phyloP scores from a whole-genome alignment of 129 eudicot species.

The Gnaphalium uliginosum region DNA sequence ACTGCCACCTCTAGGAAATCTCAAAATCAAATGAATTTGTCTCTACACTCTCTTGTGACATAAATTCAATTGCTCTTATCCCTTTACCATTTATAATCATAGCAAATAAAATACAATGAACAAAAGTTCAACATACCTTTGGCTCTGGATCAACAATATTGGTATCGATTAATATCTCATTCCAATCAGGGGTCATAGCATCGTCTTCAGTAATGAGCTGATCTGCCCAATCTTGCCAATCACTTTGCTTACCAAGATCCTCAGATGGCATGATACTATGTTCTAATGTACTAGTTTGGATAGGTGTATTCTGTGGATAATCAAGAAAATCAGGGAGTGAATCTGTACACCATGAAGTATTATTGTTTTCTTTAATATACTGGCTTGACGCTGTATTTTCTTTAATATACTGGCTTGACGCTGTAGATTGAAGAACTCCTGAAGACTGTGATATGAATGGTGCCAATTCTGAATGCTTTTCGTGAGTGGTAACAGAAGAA shows the following conservation, averaged over 20 bases:
- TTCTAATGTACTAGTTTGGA: slow-evolving; percentile 51
- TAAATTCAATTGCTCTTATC: neutral
- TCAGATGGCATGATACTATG: slow-evolving; percentile 43
- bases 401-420: slow-evolving; percentile 55
- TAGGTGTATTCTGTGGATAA: slow-evolving; percentile 43
- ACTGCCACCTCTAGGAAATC: neutral
- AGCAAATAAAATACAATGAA: neutral
- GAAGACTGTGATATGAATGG: slow-evolving; percentile 63
- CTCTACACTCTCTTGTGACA: neutral
- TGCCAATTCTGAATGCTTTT: slow-evolving; percentile 50
- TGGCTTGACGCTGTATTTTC: slow-evolving; percentile 61
- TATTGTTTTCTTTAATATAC: slow-evolving; percentile 50
- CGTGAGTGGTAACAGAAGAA: slow-evolving; percentile 57
- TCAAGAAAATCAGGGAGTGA: slow-evolving; percentile 65
- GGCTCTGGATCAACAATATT: slow-evolving; percentile 51
- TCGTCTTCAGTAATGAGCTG: slow-evolving; percentile 67
- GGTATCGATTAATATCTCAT: slow-evolving; percentile 69
- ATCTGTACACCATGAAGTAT: slow-evolving; percentile 64
- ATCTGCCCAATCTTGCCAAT: slow-evolving; percentile 90
- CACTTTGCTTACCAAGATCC: slow-evolving; percentile 51
- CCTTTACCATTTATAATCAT: neutral
- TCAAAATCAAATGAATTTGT: neutral
- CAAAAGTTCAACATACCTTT: slow-evolving; percentile 45
- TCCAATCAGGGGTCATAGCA: slow-evolving; percentile 76
- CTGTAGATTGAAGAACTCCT: slow-evolving; percentile 54